Conservation (phyloP, 768 basidiomycete species). For the Lyophyllum semitale region DNA sequence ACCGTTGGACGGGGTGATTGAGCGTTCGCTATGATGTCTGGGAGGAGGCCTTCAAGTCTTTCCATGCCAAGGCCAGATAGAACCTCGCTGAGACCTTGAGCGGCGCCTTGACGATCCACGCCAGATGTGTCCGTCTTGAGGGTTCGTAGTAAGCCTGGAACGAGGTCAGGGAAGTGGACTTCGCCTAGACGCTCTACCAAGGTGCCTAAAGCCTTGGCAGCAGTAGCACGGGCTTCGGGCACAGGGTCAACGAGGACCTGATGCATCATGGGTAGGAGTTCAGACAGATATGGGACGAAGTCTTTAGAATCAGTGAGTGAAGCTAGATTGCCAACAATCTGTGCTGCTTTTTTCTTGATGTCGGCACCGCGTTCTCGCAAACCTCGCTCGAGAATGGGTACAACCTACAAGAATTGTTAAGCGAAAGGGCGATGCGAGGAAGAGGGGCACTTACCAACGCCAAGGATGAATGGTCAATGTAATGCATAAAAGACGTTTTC, state of each 20-base stretch:
- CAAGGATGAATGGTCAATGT: conserved; percentile 95
- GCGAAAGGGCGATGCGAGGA: background rate
- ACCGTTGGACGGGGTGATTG: conserved; percentile 89
- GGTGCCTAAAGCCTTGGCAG: conserved; percentile 93
- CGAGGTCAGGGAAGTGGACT: conserved; percentile 91
- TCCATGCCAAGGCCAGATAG: conserved; percentile 98
- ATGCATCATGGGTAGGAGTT: conserved; percentile 88
- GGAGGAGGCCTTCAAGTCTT: conserved; percentile 88
- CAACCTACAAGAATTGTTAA: conserved; percentile 53
- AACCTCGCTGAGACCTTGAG: conserved; percentile 95
- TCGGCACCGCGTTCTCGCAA: conserved; percentile 91
- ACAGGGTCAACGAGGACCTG: conserved; percentile 94
- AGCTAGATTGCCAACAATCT: conserved; percentile 97
- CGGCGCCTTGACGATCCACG: conserved; percentile 96
- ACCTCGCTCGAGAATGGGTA: conserved; percentile 94
- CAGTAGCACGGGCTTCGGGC: conserved; percentile 95
- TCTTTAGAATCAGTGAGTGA: conserved; percentile 88
- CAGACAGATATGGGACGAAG: conserved; percentile 91
- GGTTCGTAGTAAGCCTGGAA: conserved; percentile 83
- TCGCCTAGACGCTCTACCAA: conserved; percentile 97
- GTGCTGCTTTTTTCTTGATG: conserved; percentile 92
- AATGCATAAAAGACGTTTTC: conserved; percentile 96
- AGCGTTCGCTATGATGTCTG: conserved; percentile 91
- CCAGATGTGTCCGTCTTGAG: conserved; percentile 93
- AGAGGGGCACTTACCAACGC: conserved; percentile 65